A percentile compares a stretch with the other conserved stretches of the same genome.
These are phyloP conservation scores for Bryoglossum gracile DNA, from an alignment of 495 filamentous ascomycete species.

Conservation along the genomic window DNA sequence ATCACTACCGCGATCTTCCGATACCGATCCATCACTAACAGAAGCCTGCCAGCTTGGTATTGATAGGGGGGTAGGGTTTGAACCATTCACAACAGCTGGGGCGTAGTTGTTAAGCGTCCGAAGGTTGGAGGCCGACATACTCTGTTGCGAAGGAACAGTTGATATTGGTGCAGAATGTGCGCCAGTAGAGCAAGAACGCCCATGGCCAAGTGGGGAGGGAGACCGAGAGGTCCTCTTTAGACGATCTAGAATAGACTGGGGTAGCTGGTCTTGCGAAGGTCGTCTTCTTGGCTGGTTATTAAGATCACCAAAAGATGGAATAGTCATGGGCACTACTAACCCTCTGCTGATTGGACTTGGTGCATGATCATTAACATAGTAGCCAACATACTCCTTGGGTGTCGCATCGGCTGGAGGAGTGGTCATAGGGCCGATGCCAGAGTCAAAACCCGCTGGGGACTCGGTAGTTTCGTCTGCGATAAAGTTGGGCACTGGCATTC, in stretches of 20 bases:
- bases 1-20: slow-evolving; percentile 18
- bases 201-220: slow-evolving; percentile 45
- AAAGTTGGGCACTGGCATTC: slow-evolving; percentile 39
- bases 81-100: slow-evolving; percentile 45
- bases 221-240: slow-evolving; percentile 45
- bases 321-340: slow-evolving; percentile 26
- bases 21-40: slow-evolving; percentile 9
- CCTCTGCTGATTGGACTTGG: slow-evolving; percentile 31
- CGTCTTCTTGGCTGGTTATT: slow-evolving; percentile 34
- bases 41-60: slow-evolving; percentile 20
- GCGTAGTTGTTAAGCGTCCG: slow-evolving; percentile 20
- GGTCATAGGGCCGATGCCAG: not conserved
- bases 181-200: slow-evolving; percentile 37
- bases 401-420: slow-evolving; percentile 17
- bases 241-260: slow-evolving; percentile 30
- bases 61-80: slow-evolving; percentile 24
- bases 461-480: slow-evolving; percentile 41
- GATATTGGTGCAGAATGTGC: slow-evolving; percentile 32
- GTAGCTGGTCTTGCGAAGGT: slow-evolving; percentile 13
- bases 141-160: slow-evolving; percentile 16
- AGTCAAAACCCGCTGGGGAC: slow-evolving; percentile 28
- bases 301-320: slow-evolving; percentile 39
- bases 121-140: slow-evolving; percentile 18
- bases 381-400: slow-evolving; percentile 30
- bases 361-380: slow-evolving; percentile 31